Base-by-base conservation (phyloP, 257 asterid genomes). In the Solanum rostratum region DNA sequence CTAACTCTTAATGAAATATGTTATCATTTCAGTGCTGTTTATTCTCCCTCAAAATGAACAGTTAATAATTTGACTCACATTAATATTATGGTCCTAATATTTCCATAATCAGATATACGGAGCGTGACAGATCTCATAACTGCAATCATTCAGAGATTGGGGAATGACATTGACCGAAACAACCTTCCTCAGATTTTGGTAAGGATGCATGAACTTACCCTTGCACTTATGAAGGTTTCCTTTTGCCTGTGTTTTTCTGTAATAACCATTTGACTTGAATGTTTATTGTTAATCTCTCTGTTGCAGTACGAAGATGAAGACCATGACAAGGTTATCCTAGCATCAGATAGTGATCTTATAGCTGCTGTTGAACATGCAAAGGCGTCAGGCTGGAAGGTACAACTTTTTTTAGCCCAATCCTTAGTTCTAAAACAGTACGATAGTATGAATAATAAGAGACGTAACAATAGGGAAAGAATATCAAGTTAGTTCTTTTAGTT, bases 261-360 rank as follows among this genome's bases (percentile, higher is more conserved):
- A 54, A 33, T 22, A 50, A 43, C 78, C 20, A 6, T 43, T 55
- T 19, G 62, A 84, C n/a, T 53, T 68, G 27, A 53, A 79, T 22
- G 50, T 53, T 81, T 39, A 76, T 52, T 43, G 10, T 30, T 37
- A 52, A 15, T 16, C 46, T 46, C 37, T 22, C 11, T 79, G 30
- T 55, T 87, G 86, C 91, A 96, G 99, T 96, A 96, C 66, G 99
- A 97, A 88, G 99, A 97, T 30, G 99, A 95, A 86, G 99, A 97
- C 86, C 88, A 90, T 45, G 99, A 97, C 93, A 91, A 91, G 86
- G 93, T 95, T 46, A 86, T 97, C 57, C 95, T 97, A 83, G 97
- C 97, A 85, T 92, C 99, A 39, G 99, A 97, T 81, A 84, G 91
- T 85, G 99, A 97, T 91, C 99, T 97, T 82, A 89, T 87, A 84